phyloP scores from a whole-genome alignment of 768 basidiomycete genomes.

The Tulasnella sp. region DNA sequence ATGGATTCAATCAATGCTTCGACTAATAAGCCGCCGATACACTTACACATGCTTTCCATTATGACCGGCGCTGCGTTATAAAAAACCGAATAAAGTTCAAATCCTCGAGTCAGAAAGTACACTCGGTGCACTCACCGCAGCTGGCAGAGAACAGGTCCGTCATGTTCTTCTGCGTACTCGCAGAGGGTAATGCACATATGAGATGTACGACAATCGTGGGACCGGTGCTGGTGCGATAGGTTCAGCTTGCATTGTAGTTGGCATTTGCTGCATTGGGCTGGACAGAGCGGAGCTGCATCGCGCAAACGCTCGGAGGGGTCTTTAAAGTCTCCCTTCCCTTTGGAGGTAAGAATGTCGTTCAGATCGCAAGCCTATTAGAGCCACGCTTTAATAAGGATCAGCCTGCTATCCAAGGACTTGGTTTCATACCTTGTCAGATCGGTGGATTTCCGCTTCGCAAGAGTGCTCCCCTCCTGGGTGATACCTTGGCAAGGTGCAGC shows the following conservation, averaged over 20 bases:
- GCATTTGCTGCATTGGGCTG: not conserved
- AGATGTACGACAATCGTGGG: conserved; percentile 22
- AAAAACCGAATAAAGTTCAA: not conserved
- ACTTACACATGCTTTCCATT: conserved; percentile 23
- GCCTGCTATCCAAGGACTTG: too few species aligned
- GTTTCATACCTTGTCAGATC: too few species aligned
- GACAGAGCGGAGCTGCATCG: conserved; percentile 13
- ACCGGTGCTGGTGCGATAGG: not conserved
- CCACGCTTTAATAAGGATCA: too few species aligned
- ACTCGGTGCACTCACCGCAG: not conserved
- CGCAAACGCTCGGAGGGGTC: not conserved
- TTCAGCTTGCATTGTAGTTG: conserved; percentile 16
- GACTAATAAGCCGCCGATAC: too few species aligned
- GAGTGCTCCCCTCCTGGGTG: too few species aligned
- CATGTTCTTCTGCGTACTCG: conserved; percentile 9
- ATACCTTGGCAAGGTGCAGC: too few species aligned
- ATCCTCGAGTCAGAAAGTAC: not conserved
- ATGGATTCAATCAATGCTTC: not conserved
- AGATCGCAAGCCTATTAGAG: too few species aligned
- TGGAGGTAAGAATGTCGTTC: conserved; percentile 10
- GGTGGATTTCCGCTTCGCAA: too few species aligned
- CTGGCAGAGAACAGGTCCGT: not conserved
- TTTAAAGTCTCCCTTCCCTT: conserved; percentile 2
- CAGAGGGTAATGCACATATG: not conserved
- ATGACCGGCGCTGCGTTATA: conserved; percentile 14